These are phyloP conservation scores for Phytophthora rubi DNA, from an alignment of 352 stramenopile species.

Conservation along the genomic window DNA sequence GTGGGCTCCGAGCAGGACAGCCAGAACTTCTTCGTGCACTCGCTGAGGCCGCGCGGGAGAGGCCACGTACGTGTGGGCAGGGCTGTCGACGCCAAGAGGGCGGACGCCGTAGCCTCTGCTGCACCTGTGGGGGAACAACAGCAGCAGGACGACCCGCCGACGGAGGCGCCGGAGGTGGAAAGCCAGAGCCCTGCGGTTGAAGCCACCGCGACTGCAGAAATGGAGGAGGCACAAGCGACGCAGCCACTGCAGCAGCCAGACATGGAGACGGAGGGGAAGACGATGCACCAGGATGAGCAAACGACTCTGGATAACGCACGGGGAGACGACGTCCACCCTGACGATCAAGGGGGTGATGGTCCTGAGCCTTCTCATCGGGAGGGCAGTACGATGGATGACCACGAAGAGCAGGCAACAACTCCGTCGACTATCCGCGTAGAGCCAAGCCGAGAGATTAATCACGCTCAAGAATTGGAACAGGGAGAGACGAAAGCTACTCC, in stretches of 20 bases:
- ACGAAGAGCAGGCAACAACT: not conserved
- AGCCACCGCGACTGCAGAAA: constrained; percentile 20
- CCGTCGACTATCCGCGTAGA: not conserved
- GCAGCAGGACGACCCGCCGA: not conserved
- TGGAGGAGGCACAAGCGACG: constrained; percentile 10
- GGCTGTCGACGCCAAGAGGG: constrained; percentile 36
- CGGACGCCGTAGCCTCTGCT: not conserved
- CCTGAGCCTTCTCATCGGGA: not conserved
- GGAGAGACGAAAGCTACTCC: not conserved
- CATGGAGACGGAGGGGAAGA: not conserved
- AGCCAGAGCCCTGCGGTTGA: constrained; percentile 5
- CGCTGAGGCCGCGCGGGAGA: constrained; percentile 25
- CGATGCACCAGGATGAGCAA: not conserved
- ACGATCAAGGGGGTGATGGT: constrained; percentile 17
- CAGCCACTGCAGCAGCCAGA: constrained; percentile 11
- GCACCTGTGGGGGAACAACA: not conserved
- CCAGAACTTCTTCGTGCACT: constrained; percentile 46
- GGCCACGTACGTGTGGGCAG: constrained; percentile 25
- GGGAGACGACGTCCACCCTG: constrained; percentile 20
- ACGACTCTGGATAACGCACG: not conserved
- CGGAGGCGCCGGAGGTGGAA: constrained; percentile 1
- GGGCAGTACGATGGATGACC: not conserved
- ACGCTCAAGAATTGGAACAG: constrained; percentile 4
- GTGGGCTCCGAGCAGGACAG: constrained; percentile 38
- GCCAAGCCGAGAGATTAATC: not conserved